Base-by-base conservation (phyloP, 2,329 filamentous ascomycete species). In the Penicillium brevicompactum region DNA sequence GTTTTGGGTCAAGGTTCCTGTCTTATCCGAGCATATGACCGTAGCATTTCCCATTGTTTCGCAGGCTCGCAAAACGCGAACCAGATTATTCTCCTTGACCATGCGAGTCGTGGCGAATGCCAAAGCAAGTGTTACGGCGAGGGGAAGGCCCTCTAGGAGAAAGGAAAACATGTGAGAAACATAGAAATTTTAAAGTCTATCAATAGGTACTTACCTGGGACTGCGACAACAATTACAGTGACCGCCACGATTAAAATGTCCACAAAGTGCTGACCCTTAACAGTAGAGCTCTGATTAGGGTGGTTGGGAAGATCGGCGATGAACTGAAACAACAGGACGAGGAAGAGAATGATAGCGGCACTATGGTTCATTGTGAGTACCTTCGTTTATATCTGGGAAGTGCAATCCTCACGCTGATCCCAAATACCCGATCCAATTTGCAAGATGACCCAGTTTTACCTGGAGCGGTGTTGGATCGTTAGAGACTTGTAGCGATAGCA, bases 281-380 rank as follows among this genome's bases (percentile, higher is more conserved):
- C 72, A 2, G 90, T 86, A 3, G 90, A 80, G 0, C 81, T 81
- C 13, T 9, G 49, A 1, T 76, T 76, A 3, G 68, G 60, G 55
- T 84, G 79, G 16, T 73, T 76, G 51, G 74, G 81, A 3, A 96
- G 82, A 11, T 84, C 77, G 46, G 87, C 90, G 9, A 94, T 79
- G 69, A 96, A 97, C 66, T 91, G 84, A 76, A 96, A 92, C 67
- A 96, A 85, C 13, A 96, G 81, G 44, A 95, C 88, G 46, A 93
- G 81, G 75, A 97, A 96, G 45, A 96, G 80, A 13, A 94, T 78
- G 61, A 89, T 90, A 46, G 91, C 90, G 57, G 84, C 79, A 44
- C 74, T 75, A 49, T 10, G 31, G 24, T 24, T 30, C 41, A 18
- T 9, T 38, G 51, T 67, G 37, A 67, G 61, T 48, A 24, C 24